Evolutionary conservation across 192 early-diverging fungal genomes (phyloP).

Genomic region (Oehlia diaphana): DNA sequence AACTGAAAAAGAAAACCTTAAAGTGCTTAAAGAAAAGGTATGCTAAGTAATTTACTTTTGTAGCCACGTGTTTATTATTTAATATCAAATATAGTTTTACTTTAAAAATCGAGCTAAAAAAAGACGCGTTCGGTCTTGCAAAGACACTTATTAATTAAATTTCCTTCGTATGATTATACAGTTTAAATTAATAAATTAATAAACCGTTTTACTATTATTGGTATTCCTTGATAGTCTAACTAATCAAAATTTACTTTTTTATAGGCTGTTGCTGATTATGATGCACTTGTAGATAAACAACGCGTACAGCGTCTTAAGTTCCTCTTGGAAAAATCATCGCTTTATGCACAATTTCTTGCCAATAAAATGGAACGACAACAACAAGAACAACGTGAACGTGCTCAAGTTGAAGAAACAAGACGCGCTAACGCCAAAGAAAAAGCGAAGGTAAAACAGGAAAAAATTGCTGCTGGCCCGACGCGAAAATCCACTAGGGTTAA

Average conservation of each 20-base stretch:
- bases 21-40: slow-evolving; percentile 49
- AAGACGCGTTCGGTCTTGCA: no score
- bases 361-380: slow-evolving; percentile 76
- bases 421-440: slow-evolving; percentile 29
- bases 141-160: no score
- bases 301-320: slow-evolving; percentile 75
- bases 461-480: slow-evolving; percentile 13
- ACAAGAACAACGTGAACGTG: slow-evolving; percentile 59
- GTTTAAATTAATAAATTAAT: no score
- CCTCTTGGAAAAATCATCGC: slow-evolving; percentile 78
- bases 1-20: slow-evolving; percentile 45
- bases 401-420: slow-evolving; percentile 34
- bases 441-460: slow-evolving; percentile 26
- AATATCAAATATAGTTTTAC: no score
- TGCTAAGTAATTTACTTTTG: not conserved
- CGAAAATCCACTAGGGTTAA: slow-evolving; percentile 14
- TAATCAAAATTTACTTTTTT: not conserved
- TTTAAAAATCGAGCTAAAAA: no score
- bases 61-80: not conserved
- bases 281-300: slow-evolving; percentile 56
- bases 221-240: not conserved
- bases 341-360: slow-evolving; percentile 77
- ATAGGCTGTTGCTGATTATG: slow-evolving; percentile 67
- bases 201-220: no score
- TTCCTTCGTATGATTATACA: no score